These are phyloP conservation scores for Platanthera guangdongensis DNA, from an alignment of 106 monocot genomes.

Conservation along the genomic window DNA sequence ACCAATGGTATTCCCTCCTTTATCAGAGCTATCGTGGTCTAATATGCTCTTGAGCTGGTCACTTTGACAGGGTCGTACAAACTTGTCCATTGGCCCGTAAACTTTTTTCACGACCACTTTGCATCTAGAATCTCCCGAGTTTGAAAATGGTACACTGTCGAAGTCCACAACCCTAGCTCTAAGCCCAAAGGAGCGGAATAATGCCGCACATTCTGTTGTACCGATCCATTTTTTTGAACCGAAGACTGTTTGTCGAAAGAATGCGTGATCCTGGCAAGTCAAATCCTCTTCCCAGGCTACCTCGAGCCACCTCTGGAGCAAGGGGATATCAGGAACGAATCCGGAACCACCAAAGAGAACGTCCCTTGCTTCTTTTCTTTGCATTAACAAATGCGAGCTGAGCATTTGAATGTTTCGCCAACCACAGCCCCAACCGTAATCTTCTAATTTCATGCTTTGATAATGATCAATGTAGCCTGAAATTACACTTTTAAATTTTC, in stretches of 20 bases:
- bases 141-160: slow-evolving; percentile 37
- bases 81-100: slow-evolving; percentile 89
- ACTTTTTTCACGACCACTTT: slow-evolving; percentile 23
- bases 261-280: slow-evolving; percentile 48
- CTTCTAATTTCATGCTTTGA: slow-evolving; percentile 58
- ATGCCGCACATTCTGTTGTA: slow-evolving; percentile 88
- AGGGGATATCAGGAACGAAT: slow-evolving; percentile 89
- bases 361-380: slow-evolving; percentile 60
- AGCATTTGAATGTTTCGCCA: slow-evolving; percentile 99
- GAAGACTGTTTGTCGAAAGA: slow-evolving; percentile 57
- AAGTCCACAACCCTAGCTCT: slow-evolving; percentile 85
- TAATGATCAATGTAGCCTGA: slow-evolving; percentile 74
- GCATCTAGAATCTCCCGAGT: slow-evolving; percentile 7
- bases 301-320: slow-evolving; percentile 93
- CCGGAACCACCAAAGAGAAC: slow-evolving; percentile 77
- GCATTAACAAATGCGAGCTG: slow-evolving; percentile 67
- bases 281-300: slow-evolving; percentile 89
- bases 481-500: slow-evolving; percentile 40
- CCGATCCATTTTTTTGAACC: slow-evolving; percentile 87
- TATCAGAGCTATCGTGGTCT: slow-evolving; percentile 16
- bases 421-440: slow-evolving; percentile 92
- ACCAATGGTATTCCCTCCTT: slow-evolving; percentile 23
- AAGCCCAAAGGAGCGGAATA: slow-evolving; percentile 84
- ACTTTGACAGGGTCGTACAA: slow-evolving; percentile 18
- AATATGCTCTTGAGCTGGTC: neutral